Evolutionary conservation across 192 early-diverging fungal species (phyloP).

Genomic region (Rhizophagus prolifer): DNA sequence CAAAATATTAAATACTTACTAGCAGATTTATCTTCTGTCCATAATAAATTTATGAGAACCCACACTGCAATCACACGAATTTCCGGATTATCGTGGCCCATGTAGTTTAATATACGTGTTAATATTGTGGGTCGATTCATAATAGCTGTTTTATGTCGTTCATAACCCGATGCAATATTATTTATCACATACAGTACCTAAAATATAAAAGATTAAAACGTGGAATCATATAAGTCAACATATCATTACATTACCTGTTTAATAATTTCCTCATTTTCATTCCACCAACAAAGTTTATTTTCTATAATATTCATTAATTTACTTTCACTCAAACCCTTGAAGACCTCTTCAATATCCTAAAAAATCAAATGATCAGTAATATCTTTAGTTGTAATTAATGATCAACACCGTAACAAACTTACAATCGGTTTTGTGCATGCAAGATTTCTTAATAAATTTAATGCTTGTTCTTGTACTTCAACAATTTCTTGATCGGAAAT

Average conservation of each 20-base stretch:
- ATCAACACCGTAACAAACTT: slow-evolving; percentile 35
- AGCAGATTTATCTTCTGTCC: slow-evolving; percentile 54
- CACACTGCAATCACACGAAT: slow-evolving; percentile 68
- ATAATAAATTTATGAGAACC: slow-evolving; percentile 76
- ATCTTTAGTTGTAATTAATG: neutral
- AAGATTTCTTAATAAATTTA: slow-evolving; percentile 75
- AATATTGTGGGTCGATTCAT: slow-evolving; percentile 55
- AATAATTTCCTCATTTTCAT: slow-evolving; percentile 24
- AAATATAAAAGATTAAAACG: neutral
- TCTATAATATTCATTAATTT: slow-evolving; percentile 63
- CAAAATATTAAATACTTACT: slow-evolving; percentile 24
- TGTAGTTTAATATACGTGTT: slow-evolving; percentile 46
- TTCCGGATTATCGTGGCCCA: slow-evolving; percentile 54
- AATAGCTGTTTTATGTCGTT: slow-evolving; percentile 61
- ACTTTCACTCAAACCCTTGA: slow-evolving; percentile 65
- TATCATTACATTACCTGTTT: slow-evolving; percentile 34
- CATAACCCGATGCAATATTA: slow-evolving; percentile 67
- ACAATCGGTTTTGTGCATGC: slow-evolving; percentile 46
- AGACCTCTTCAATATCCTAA: slow-evolving; percentile 67
- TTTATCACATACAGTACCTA: slow-evolving; percentile 69
- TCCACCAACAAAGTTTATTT: slow-evolving; percentile 51
- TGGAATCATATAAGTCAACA: slow-evolving; percentile 17
- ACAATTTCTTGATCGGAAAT: slow-evolving; percentile 59
- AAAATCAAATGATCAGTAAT: slow-evolving; percentile 12
- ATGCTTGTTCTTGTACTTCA: slow-evolving; percentile 72